Evolutionary conservation across 257 asterid species (phyloP).

Genomic region (Ehretia macrophylla): DNA sequence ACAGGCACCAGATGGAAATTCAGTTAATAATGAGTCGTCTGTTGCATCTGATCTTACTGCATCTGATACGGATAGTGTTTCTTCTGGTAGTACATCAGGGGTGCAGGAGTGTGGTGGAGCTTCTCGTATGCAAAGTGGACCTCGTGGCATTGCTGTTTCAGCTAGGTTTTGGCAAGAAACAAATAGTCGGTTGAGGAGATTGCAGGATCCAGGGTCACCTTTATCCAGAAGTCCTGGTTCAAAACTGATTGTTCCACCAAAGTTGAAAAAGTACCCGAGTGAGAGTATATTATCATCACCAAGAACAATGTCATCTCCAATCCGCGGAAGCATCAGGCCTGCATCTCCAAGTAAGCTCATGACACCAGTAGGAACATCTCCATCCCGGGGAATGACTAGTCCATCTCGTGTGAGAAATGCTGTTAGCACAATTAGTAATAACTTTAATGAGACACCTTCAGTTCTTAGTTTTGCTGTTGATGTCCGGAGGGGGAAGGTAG

Average conservation of each 20-base stretch:
- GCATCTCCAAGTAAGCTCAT: conserved; percentile 61
- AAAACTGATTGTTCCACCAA: conserved; percentile 37
- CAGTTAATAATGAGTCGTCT: conserved; percentile 32
- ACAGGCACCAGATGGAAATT: conserved; percentile 30
- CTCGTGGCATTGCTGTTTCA: conserved; percentile 50
- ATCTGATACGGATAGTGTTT: conserved; percentile 75
- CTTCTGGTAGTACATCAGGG: conserved; percentile 73
- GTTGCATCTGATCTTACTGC: conserved; percentile 47
- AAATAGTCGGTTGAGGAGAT: conserved; percentile 62
- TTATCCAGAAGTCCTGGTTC: conserved; percentile 51
- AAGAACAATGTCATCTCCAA: conserved; percentile 53
- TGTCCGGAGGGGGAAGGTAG: conserved; percentile 74
- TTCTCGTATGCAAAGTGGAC: conserved; percentile 32
- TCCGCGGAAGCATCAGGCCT: conserved; percentile 48
- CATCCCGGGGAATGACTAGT: conserved; percentile 51
- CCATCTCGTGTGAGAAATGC: conserved; percentile 63
- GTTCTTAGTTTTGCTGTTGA: conserved; percentile 79
- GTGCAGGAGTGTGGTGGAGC: conserved; percentile 41
- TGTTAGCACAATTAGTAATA: conserved; percentile 59
- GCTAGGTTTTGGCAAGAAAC: conserved; percentile 88
- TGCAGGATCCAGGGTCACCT: conserved; percentile 73
- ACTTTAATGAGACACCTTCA: conserved; percentile 56
- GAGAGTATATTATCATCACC: conserved; percentile 46
- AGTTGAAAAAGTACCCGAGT: conserved; percentile 42
- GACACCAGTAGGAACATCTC: conserved; percentile 49